Conservation (phyloP, 352 stramenopile species). For the Phytophthora crassamura region DNA sequence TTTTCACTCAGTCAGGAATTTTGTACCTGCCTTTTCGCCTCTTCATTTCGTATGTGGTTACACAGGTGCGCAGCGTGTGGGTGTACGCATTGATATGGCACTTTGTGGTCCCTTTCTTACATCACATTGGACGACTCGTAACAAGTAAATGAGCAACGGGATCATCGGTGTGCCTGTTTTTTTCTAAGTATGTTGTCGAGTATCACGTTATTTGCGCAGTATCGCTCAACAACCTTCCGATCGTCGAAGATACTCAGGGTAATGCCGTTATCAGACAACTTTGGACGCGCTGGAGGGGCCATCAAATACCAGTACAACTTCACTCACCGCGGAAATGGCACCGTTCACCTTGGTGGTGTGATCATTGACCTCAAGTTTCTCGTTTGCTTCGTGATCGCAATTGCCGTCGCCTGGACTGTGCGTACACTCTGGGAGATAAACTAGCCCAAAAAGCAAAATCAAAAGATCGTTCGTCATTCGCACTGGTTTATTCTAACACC, state of each 20-base stretch:
- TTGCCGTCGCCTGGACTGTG: background rate
- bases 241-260: conserved; percentile 14
- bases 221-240: conserved; percentile 17
- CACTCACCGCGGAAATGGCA: conserved; percentile 13
- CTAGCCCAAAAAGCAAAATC: background rate
- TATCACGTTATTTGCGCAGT: conserved; percentile 42
- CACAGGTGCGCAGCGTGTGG: conserved; percentile 55
- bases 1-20: conserved; percentile 28
- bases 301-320: conserved; percentile 23
- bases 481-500: conserved; percentile 6
- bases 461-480: too few relatives aligned
- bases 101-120: conserved; percentile 3
- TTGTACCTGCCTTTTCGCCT: conserved; percentile 18
- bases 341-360: conserved; percentile 20
- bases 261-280: conserved; percentile 8
- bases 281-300: background rate
- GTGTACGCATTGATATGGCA: conserved; percentile 39
- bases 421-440: background rate
- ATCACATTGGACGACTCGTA: conserved; percentile 6
- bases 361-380: conserved; percentile 40
- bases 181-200: conserved; percentile 36
- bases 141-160: conserved; percentile 5
- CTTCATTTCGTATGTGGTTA: conserved; percentile 31
- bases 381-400: conserved; percentile 13
- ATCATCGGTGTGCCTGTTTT: conserved; percentile 38